These are phyloP conservation scores for Fusarium sp. DNA, from an alignment of 2,329 filamentous ascomycete genomes.

Conservation along the genomic window DNA sequence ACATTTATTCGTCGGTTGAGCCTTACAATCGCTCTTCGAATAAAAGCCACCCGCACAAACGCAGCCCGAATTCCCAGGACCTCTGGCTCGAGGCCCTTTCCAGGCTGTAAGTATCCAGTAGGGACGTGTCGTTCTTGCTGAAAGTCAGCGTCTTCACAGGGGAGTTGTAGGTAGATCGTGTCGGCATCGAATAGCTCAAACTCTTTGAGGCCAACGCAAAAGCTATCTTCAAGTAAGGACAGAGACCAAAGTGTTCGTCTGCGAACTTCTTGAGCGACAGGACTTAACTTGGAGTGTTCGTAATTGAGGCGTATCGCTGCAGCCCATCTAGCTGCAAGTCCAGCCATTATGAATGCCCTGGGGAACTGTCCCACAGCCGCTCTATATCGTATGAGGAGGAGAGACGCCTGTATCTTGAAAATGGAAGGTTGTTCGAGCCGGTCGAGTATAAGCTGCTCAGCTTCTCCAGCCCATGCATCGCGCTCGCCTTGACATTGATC, in stretches of 20 bases:
- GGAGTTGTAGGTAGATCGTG: slow-evolving; percentile 38
- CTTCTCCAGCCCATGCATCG: slow-evolving; percentile 37
- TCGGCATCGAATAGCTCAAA: slow-evolving; percentile 42
- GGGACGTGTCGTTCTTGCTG: slow-evolving; percentile 28
- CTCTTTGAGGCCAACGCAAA: slow-evolving; percentile 41
- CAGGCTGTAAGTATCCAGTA: slow-evolving; percentile 40
- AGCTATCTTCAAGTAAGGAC: slow-evolving; percentile 41
- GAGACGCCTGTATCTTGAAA: slow-evolving; percentile 41
- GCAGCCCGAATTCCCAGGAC: slow-evolving; percentile 34
- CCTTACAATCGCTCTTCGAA: slow-evolving; percentile 37
- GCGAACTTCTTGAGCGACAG: slow-evolving; percentile 39
- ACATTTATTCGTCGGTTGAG: slow-evolving; percentile 38
- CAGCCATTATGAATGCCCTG: slow-evolving; percentile 42
- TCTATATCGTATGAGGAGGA: slow-evolving; percentile 40
- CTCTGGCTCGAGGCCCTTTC: slow-evolving; percentile 40
- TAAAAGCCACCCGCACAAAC: slow-evolving; percentile 37
- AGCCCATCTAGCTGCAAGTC: slow-evolving; percentile 39
- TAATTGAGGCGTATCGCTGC: slow-evolving; percentile 43
- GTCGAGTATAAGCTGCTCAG: slow-evolving; percentile 38
- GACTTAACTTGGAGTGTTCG: slow-evolving; percentile 37
- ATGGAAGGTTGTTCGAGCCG: slow-evolving; percentile 40
- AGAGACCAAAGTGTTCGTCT: slow-evolving; percentile 42
- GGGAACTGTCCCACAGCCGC: slow-evolving; percentile 41
- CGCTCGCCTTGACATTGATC: slow-evolving; percentile 19
- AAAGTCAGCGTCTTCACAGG: slow-evolving; percentile 40